phyloP scores from a whole-genome alignment of 2,329 filamentous ascomycete species.

The Colletotrichum sp. region DNA sequence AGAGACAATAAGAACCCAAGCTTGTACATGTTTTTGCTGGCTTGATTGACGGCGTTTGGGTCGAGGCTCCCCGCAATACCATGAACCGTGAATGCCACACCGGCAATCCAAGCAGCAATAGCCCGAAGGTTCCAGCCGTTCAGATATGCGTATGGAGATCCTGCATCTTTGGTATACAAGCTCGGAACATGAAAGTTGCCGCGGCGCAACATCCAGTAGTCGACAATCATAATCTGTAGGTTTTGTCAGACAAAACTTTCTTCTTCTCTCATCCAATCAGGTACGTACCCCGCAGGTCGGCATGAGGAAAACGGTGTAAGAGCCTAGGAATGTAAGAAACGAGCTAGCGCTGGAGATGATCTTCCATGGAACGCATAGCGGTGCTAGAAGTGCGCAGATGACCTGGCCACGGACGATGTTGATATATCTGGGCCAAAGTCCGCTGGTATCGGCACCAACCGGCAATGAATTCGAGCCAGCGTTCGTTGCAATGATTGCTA shows the following conservation, averaged over 20 bases:
- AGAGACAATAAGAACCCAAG: constrained; percentile 31
- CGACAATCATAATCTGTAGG: constrained; percentile 36
- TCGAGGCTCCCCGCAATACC: constrained; percentile 29
- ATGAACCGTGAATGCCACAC: constrained; percentile 25
- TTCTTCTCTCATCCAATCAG: too few species aligned
- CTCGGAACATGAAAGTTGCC: constrained; percentile 38
- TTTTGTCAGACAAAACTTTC: neutral
- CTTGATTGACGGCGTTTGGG: constrained; percentile 23
- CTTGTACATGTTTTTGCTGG: constrained; percentile 29
- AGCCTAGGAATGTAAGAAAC: constrained; percentile 28
- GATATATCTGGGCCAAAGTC: constrained; percentile 31
- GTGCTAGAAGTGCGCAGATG: constrained; percentile 32
- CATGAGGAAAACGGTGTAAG: constrained; percentile 31
- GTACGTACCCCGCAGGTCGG: constrained; percentile 33
- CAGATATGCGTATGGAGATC: neutral
- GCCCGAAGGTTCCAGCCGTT: neutral
- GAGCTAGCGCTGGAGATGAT: constrained; percentile 24
- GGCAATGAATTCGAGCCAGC: constrained; percentile 33
- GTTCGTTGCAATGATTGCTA: constrained; percentile 23
- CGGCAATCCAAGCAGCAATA: neutral
- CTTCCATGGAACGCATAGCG: constrained; percentile 36
- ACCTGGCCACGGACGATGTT: constrained; percentile 35
- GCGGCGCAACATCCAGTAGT: constrained; percentile 34
- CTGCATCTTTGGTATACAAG: constrained; percentile 27
- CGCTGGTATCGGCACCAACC: constrained; percentile 34